A percentile compares a stretch with the other conserved stretches of the same genome.
These are phyloP conservation scores for Dryadomyces quercus-mongolicae DNA, from an alignment of 2,329 filamentous ascomycete genomes.

Conservation along the genomic window DNA sequence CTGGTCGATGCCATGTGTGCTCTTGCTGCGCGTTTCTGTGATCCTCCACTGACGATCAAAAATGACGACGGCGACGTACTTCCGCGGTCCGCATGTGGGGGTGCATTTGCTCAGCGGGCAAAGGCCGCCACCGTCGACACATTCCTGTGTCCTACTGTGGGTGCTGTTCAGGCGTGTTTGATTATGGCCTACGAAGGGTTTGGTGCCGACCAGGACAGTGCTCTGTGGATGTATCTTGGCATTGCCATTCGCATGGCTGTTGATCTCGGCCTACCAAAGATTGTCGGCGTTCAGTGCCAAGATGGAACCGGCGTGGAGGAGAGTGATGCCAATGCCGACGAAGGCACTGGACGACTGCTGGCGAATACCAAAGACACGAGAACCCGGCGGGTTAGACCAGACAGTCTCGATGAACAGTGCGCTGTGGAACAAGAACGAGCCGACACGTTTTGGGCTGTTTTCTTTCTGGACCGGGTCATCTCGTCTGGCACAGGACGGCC, in stretches of 20 bases:
- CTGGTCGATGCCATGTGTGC: constrained; percentile 80
- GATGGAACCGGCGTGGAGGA: constrained; percentile 30
- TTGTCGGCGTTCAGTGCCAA: constrained; percentile 57
- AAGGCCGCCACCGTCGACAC: constrained; percentile 75
- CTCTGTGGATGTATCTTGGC: constrained; percentile 87
- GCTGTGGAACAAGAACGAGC: constrained; percentile 70
- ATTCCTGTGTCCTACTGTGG: constrained; percentile 70
- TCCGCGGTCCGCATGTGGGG: constrained; percentile 55
- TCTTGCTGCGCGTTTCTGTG: constrained; percentile 69
- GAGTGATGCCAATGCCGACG: constrained; percentile 26
- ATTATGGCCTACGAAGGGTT: constrained; percentile 84
- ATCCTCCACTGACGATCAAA: constrained; percentile 39
- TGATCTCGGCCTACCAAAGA: constrained; percentile 70
- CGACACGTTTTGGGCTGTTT: constrained; percentile 84
- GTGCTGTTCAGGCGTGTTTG: constrained; percentile 72
- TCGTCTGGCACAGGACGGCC: constrained; percentile 77
- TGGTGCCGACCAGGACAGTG: constrained; percentile 77
- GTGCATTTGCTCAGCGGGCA: constrained; percentile 68
- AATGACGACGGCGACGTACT: constrained; percentile 25
- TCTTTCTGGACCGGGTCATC: constrained; percentile 76
- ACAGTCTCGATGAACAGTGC: constrained; percentile 39
- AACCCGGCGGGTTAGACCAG: constrained; percentile 20
- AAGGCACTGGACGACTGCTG: constrained; percentile 25
- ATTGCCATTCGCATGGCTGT: constrained; percentile 76
- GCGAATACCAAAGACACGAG: constrained; percentile 10